A percentile compares a stretch with the other conserved stretches of the same genome.
These are phyloP conservation scores for Pestalotiopsis fici DNA, from an alignment of 2,329 filamentous ascomycete species.

Conservation along the genomic window DNA sequence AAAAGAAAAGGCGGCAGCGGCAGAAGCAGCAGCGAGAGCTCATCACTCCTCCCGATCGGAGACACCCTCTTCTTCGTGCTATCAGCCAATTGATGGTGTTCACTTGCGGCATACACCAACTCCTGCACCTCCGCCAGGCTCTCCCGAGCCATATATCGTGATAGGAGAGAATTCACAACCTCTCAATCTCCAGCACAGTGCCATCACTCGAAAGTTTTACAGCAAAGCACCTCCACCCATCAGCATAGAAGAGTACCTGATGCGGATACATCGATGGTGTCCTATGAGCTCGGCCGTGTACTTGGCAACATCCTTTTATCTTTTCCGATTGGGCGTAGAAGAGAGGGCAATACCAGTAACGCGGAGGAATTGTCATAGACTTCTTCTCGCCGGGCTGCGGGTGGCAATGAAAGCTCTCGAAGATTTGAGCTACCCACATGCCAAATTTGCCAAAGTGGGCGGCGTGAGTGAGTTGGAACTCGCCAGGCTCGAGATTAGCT, in stretches of 20 bases:
- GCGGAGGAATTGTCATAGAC: slow-evolving; percentile 79
- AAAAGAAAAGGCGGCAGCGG: slow-evolving; percentile 23
- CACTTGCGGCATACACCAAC: slow-evolving; percentile 40
- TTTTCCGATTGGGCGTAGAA: slow-evolving; percentile 76
- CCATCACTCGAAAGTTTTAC: slow-evolving; percentile 91
- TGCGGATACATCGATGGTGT: slow-evolving; percentile 85
- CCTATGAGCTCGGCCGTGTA: slow-evolving; percentile 94
- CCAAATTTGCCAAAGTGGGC: slow-evolving; percentile 81
- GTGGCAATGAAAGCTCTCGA: slow-evolving; percentile 96
- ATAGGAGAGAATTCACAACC: slow-evolving; percentile 72
- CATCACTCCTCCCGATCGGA: slow-evolving; percentile 25
- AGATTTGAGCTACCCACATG: slow-evolving; percentile 84
- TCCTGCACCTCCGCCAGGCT: slow-evolving; percentile 25
- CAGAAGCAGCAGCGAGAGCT: slow-evolving; percentile 14
- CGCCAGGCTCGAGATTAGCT: slow-evolving; percentile 83
- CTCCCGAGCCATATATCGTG: slow-evolving; percentile 56
- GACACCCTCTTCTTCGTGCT: slow-evolving; percentile 7
- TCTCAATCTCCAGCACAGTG: slow-evolving; percentile 75
- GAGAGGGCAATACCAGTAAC: slow-evolving; percentile 82
- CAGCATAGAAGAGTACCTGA: slow-evolving; percentile 79
- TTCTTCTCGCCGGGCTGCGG: slow-evolving; percentile 80
- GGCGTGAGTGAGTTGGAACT: slow-evolving; percentile 84
- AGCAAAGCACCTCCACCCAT: slow-evolving; percentile 86
- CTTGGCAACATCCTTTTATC: slow-evolving; percentile 84
- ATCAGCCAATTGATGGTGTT: slow-evolving; percentile 55